Percentiles rank a stretch among this genome's conserved stretches.
Evolutionary conservation across 2,329 filamentous ascomycete genomes (phyloP).

Genomic region (Zalaria obscura): DNA sequence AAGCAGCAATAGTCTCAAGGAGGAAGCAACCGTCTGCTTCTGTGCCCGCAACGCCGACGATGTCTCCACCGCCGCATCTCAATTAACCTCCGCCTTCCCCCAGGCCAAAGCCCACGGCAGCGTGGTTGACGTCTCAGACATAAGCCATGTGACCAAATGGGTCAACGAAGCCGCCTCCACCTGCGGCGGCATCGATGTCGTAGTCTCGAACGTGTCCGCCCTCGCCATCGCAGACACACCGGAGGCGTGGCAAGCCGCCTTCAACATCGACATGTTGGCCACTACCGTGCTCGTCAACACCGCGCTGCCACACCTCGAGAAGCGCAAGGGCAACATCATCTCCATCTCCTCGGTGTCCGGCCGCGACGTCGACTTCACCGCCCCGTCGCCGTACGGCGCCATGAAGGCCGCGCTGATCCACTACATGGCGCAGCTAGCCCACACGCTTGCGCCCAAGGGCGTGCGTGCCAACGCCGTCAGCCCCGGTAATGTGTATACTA

Average conservation of each 20-base stretch:
- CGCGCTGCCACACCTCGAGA: constrained; percentile 19
- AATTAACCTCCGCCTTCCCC: constrained; percentile 9
- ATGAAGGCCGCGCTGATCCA: constrained; percentile 23
- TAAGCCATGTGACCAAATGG: constrained; percentile 10
- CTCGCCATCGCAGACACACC: constrained; percentile 15
- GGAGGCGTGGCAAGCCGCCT: constrained; percentile 14
- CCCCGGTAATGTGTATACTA: constrained; percentile 23
- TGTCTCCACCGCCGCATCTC: constrained; percentile 8
- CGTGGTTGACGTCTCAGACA: constrained; percentile 13
- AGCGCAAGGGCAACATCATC: constrained; percentile 19
- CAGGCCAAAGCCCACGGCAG: constrained; percentile 10
- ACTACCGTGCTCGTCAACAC: constrained; percentile 17
- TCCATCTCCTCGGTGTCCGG: constrained; percentile 22
- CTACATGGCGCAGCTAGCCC: constrained; percentile 21
- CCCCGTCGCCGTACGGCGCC: constrained; percentile 21
- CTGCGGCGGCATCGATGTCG: constrained; percentile 13
- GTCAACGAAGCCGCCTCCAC: constrained; percentile 9
- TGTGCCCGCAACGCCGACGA: constrained; percentile 14
- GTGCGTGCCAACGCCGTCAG: constrained; percentile 21
- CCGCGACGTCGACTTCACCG: constrained; percentile 22
- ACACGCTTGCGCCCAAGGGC: constrained; percentile 19
- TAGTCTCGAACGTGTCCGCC: constrained; percentile 17
- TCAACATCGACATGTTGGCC: constrained; percentile 21
- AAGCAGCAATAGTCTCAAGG: constrained; percentile 6
- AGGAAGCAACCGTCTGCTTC: constrained; percentile 18